Conservation (phyloP, 371 early-diverging fungal species). For the Mortierella sp. region DNA sequence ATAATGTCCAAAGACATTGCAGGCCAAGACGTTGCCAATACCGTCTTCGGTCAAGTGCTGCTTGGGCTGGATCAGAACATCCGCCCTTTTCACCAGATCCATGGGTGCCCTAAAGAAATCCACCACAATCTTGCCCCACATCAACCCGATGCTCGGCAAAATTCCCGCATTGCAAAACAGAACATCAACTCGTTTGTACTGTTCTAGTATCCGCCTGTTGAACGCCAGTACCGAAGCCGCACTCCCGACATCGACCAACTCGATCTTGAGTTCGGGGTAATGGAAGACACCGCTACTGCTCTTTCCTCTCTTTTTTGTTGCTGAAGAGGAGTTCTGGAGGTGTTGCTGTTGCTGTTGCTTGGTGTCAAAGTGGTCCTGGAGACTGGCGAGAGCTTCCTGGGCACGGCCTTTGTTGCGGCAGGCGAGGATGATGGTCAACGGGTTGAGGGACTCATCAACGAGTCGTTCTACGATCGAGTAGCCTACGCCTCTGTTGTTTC, state of each 20-base stretch:
- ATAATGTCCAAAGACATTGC: slow-evolving; percentile 93
- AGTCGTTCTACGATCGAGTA: slow-evolving; percentile 79
- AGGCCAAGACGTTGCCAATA: slow-evolving; percentile 83
- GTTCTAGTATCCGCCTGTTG: slow-evolving; percentile 31
- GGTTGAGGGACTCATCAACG: slow-evolving; percentile 53
- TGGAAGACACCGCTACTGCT: background rate
- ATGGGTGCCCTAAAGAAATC: slow-evolving; percentile 71
- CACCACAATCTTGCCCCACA: slow-evolving; percentile 60
- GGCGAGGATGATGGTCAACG: slow-evolving; percentile 75
- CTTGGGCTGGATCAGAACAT: slow-evolving; percentile 72
- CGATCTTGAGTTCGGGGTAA: slow-evolving; percentile 52
- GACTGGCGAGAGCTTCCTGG: slow-evolving; percentile 63
- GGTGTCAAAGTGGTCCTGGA: slow-evolving; percentile 61
- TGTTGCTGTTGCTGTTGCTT: slow-evolving; percentile 12
- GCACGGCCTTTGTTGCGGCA: slow-evolving; percentile 80
- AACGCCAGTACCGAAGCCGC: slow-evolving; percentile 60
- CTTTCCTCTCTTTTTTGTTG: background rate
- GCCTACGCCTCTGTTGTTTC: slow-evolving; percentile 76
- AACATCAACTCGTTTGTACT: slow-evolving; percentile 69
- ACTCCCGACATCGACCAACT: slow-evolving; percentile 70
- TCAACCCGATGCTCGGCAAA: slow-evolving; percentile 69
- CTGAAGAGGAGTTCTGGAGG: background rate
- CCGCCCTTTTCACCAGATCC: slow-evolving; percentile 74
- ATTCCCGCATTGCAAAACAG: slow-evolving; percentile 90
- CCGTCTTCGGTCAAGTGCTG: slow-evolving; percentile 75